Conservation (phyloP, 2,329 filamentous ascomycete species). For the Aspergillus uvarum region DNA sequence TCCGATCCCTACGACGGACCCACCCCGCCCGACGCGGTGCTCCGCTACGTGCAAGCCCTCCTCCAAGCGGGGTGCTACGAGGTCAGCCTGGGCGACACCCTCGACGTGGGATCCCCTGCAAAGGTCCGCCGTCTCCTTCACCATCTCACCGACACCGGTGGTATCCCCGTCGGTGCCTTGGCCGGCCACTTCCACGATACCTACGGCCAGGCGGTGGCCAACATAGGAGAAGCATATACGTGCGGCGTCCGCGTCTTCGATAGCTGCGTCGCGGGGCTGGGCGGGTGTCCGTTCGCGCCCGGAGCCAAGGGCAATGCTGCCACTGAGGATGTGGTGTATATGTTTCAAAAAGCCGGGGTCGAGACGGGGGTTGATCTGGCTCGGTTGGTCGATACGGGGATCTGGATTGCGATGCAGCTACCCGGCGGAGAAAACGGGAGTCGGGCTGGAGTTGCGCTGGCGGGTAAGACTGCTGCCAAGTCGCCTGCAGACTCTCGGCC, state of each 20-base stretch:
- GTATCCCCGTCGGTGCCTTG: slow-evolving; percentile 64
- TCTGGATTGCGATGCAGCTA: slow-evolving; percentile 62
- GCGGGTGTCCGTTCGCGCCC: slow-evolving; percentile 81
- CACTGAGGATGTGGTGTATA: slow-evolving; percentile 81
- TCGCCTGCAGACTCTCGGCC: background rate
- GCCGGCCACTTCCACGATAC: slow-evolving; percentile 90
- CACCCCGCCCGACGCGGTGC: slow-evolving; percentile 50
- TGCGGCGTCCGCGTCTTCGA: slow-evolving; percentile 79
- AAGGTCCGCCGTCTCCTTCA: slow-evolving; percentile 34
- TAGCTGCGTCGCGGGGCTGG: slow-evolving; percentile 73
- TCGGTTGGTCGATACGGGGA: slow-evolving; percentile 65
- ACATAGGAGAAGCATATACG: slow-evolving; percentile 73
- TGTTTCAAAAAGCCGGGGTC: slow-evolving; percentile 61
- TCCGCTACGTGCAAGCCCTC: slow-evolving; percentile 57
- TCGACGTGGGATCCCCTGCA: slow-evolving; percentile 73
- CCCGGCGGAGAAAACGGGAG: slow-evolving; percentile 22
- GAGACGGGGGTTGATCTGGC: slow-evolving; percentile 68
- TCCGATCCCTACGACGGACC: slow-evolving; percentile 53
- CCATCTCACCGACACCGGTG: slow-evolving; percentile 46
- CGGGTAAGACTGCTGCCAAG: slow-evolving; percentile 2
- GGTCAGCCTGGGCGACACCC: slow-evolving; percentile 86
- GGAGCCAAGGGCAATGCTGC: slow-evolving; percentile 85
- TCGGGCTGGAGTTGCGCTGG: slow-evolving; percentile 24
- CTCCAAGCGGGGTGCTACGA: slow-evolving; percentile 88
- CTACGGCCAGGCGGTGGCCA: slow-evolving; percentile 81